phyloP scores from a whole-genome alignment of 2,329 filamentous ascomycete genomes.

The Pestalotiopsis sp. region DNA sequence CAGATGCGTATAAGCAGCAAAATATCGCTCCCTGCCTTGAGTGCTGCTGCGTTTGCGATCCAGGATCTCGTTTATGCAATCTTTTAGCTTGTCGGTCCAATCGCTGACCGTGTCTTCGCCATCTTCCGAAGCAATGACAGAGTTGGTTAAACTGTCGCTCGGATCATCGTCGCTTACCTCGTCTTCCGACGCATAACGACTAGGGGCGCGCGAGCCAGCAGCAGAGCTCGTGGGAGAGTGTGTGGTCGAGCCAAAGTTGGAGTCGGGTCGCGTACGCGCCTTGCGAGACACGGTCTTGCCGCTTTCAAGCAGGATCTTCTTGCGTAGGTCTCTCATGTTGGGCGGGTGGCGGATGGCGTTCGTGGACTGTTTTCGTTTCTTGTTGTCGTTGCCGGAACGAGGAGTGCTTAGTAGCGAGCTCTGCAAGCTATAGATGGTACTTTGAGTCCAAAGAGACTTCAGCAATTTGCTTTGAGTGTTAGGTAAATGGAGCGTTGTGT shows the following conservation, averaged over 20 bases:
- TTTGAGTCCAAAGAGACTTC: background rate
- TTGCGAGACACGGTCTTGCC: constrained; percentile 75
- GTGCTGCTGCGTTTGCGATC: constrained; percentile 77
- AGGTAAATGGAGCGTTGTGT: constrained; percentile 8
- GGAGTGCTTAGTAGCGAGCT: constrained; percentile 5
- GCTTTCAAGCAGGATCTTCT: constrained; percentile 70
- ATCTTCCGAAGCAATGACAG: constrained; percentile 64
- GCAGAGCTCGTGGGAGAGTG: constrained; percentile 61
- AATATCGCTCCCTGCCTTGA: constrained; percentile 67
- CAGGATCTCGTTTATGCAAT: constrained; percentile 71
- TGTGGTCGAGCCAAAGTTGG: constrained; percentile 59
- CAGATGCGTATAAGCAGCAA: constrained; percentile 65
- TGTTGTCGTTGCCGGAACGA: background rate
- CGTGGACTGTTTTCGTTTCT: background rate
- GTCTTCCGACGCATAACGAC: constrained; percentile 66
- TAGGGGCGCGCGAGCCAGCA: constrained; percentile 57
- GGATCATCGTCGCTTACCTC: constrained; percentile 61
- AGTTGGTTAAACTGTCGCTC: constrained; percentile 50
- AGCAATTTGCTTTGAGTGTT: constrained; percentile 1
- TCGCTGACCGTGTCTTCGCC: constrained; percentile 58
- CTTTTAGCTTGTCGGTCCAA: constrained; percentile 65
- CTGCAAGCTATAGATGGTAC: background rate
- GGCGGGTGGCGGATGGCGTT: background rate
- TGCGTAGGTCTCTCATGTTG: constrained; percentile 65
- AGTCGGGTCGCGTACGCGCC: constrained; percentile 59